Percentiles rank a stretch among this genome's conserved stretches.
These are phyloP conservation scores for Apiotrichum gracile DNA, from an alignment of 1,284 basidiomycete genomes.

Conservation along the genomic window DNA sequence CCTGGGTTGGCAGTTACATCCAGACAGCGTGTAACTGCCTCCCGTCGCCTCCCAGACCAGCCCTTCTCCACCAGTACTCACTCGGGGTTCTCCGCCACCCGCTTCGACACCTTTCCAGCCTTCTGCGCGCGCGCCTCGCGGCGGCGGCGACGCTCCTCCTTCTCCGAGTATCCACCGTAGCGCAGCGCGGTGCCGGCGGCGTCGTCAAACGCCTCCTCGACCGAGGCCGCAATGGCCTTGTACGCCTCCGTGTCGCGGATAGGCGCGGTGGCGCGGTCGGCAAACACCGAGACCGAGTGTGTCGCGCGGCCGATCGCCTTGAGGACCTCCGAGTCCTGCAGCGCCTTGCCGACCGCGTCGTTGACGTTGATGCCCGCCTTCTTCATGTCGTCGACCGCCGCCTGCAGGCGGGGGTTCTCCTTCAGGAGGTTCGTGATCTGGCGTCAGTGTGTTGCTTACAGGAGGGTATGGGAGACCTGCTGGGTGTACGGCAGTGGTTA, in stretches of 20 bases:
- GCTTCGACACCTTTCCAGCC: slow-evolving; percentile 61
- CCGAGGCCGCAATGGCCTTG: slow-evolving; percentile 80
- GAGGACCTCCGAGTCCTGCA: slow-evolving; percentile 90
- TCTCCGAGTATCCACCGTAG: slow-evolving; percentile 90
- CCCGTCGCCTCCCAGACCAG: neutral
- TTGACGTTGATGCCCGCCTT: slow-evolving; percentile 86
- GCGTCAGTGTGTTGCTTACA: neutral
- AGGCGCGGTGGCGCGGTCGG: slow-evolving; percentile 75
- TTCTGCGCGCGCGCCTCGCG: slow-evolving; percentile 71
- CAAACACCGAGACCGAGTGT: slow-evolving; percentile 67
- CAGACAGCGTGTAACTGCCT: no score
- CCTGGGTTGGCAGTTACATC: no score
- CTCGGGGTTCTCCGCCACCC: slow-evolving; percentile 68
- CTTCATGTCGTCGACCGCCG: slow-evolving; percentile 84
- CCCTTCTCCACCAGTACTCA: slow-evolving; percentile 49
- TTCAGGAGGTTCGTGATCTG: slow-evolving; percentile 90
- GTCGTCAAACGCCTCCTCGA: slow-evolving; percentile 90
- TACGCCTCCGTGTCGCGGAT: slow-evolving; percentile 94
- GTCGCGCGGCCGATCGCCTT: slow-evolving; percentile 67
- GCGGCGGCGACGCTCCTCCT: slow-evolving; percentile 71
- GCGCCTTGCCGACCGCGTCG: slow-evolving; percentile 84
- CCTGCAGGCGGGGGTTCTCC: slow-evolving; percentile 86
- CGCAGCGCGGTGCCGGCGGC: slow-evolving; percentile 58
- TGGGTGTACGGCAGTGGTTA: no score
- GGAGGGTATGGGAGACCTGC: neutral